A percentile compares a stretch with the other conserved stretches of the same genome.
These are phyloP conservation scores for Singerocomus inundabilis DNA, from an alignment of 1,284 basidiomycete genomes.

Conservation along the genomic window DNA sequence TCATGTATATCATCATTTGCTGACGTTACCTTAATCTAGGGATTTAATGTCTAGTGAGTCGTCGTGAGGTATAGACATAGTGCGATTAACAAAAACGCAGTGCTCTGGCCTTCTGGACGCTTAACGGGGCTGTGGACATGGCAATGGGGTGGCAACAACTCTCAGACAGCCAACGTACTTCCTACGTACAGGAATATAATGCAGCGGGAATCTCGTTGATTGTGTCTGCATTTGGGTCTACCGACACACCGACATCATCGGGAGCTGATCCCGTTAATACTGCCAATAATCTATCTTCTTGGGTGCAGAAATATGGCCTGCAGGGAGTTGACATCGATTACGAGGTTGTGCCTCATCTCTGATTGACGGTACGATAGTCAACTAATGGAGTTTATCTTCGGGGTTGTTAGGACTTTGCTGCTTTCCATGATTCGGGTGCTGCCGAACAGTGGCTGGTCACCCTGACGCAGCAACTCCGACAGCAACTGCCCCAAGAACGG, in stretches of 20 bases:
- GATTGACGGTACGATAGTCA: too few relatives aligned
- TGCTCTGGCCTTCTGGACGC: conserved; percentile 42
- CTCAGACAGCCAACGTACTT: conserved; percentile 33
- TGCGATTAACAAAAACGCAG: conserved; percentile 22
- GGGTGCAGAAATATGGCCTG: conserved; percentile 47
- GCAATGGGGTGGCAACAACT: conserved; percentile 42
- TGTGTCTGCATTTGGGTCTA: conserved; percentile 50
- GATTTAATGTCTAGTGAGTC: conserved; percentile 48
- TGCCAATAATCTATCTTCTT: conserved; percentile 46
- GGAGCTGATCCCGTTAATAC: conserved; percentile 37
- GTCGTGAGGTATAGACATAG: neutral
- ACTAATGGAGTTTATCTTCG: neutral
- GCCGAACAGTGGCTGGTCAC: conserved; percentile 43
- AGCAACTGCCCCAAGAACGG: conserved; percentile 32
- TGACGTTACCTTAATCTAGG: conserved; percentile 25
- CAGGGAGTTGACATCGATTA: conserved; percentile 61
- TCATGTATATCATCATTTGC: conserved; percentile 22
- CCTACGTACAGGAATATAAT: conserved; percentile 33
- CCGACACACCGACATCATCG: conserved; percentile 46
- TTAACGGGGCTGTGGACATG: conserved; percentile 44
- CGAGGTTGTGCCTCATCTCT: conserved; percentile 34
- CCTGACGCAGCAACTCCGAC: conserved; percentile 41
- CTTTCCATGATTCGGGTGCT: too few relatives aligned
- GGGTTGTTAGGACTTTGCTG: conserved; percentile 45
- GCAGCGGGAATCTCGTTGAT: conserved; percentile 48